Base-by-base conservation (phyloP, 495 filamentous ascomycete species). In the Podospora pseudopauciseta region DNA sequence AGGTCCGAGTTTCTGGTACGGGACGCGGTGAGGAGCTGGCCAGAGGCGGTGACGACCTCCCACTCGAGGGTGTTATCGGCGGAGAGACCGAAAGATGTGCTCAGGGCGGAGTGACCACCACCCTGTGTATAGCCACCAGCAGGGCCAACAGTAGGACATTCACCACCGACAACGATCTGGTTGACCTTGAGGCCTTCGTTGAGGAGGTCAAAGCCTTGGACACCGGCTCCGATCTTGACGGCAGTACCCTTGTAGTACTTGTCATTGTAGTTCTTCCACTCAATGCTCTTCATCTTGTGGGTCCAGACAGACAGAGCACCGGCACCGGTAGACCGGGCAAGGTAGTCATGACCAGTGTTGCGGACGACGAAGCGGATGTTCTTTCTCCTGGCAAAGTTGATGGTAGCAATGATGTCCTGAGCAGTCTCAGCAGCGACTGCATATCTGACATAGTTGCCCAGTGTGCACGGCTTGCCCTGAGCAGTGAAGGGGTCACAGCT, bases 41-140 rank as follows among this genome's bases (percentile, higher is more conserved):
- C 85, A 4, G 69, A 65, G 0, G 80, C 83, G 19, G 84, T 85
- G 7, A 90, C 78, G 0, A 89, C 86, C 70, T 91, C 83, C 77
- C 79, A 88, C 68, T 85, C 80, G 2, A 91, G 81, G 0, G 82
- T 77, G 64, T 89, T 81, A 68, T 90, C 89, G 0, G 89, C 86
- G 1, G 77, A 86, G 0, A 91, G 75, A 0, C 90, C 90, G 60
- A 86, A 87, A 5, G 75, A 77, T 2, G 84, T 84, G 44, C 76
- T 74, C 1, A 91, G 75, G 0, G 74, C 84, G 13, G 77, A 77
- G 70, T 91, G 88, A 4, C 90, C 90, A 27, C 88, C 89, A 4
- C 88, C 88, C 72, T 87, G 85, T 20, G 77, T 85, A 69, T 87
- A 86, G 6, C 84, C 84, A 32, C 84, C 85, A 4, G 80, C 79